A percentile compares a stretch with the other conserved stretches of the same genome.
Conservation (phyloP, 2,329 filamentous ascomycete species). For the Mycosphaerelloides madeirae region DNA sequence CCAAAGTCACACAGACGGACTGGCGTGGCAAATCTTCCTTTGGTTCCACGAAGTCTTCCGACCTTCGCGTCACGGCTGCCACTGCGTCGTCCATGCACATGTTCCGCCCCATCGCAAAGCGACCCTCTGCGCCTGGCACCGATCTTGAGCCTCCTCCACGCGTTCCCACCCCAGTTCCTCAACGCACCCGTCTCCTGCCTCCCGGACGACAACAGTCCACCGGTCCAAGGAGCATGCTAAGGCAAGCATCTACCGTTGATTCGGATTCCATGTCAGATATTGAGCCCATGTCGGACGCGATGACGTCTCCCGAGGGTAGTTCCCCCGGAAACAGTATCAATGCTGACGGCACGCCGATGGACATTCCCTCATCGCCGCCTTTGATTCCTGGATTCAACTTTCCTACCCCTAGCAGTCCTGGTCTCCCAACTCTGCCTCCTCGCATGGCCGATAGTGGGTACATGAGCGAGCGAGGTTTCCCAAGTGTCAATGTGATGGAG, state of each 20-base stretch:
- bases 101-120: constrained; percentile 65
- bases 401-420: constrained; percentile 67
- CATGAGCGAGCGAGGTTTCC: constrained; percentile 50
- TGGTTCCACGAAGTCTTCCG: constrained; percentile 57
- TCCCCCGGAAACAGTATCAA: constrained; percentile 42
- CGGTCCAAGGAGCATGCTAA: constrained; percentile 23
- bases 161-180: constrained; percentile 70
- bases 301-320: constrained; percentile 45
- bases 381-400: constrained; percentile 55
- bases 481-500: constrained; percentile 63
- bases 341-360: constrained; percentile 64
- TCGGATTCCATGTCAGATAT: constrained; percentile 30
- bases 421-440: constrained; percentile 50
- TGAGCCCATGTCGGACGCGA: constrained; percentile 38
- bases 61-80: constrained; percentile 83
- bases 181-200: constrained; percentile 35
- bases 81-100: constrained; percentile 82
- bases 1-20: constrained; percentile 68
- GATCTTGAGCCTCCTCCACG: constrained; percentile 69
- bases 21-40: constrained; percentile 69
- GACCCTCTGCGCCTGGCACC: constrained; percentile 44
- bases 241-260: constrained; percentile 28
- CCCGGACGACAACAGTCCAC: constrained; percentile 27
- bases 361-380: constrained; percentile 87
- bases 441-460: constrained; percentile 65